phyloP scores from a whole-genome alignment of 2,329 filamentous ascomycete genomes.

The Fusarium citri region DNA sequence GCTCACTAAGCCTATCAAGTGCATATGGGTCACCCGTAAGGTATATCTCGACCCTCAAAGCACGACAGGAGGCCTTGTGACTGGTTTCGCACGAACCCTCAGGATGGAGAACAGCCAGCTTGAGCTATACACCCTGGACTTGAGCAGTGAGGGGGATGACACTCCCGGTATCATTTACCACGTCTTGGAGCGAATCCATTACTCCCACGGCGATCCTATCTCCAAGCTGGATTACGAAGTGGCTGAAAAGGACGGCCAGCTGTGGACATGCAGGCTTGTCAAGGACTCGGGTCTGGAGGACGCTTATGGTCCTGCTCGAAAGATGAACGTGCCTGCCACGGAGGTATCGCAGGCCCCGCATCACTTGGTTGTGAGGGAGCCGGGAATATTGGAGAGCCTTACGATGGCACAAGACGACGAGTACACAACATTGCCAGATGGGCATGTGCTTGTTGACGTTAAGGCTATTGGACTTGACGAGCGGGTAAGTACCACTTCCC shows the following conservation, averaged over 20 bases:
- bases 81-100: conserved; percentile 39
- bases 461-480: conserved; percentile 38
- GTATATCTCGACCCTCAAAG: conserved; percentile 41
- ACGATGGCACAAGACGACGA: conserved; percentile 36
- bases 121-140: conserved; percentile 38
- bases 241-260: conserved; percentile 41
- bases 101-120: conserved; percentile 38
- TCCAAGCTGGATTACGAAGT: conserved; percentile 41
- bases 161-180: conserved; percentile 27
- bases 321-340: conserved; percentile 18
- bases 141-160: conserved; percentile 32
- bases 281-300: conserved; percentile 34
- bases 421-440: background rate
- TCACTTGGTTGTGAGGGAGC: conserved; percentile 35
- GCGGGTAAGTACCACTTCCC: conserved; percentile 21
- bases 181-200: conserved; percentile 35
- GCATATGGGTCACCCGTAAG: conserved; percentile 40
- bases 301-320: conserved; percentile 37
- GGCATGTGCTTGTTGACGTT: conserved; percentile 39
- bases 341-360: conserved; percentile 25
- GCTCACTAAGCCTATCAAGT: conserved; percentile 35
- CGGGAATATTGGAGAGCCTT: conserved; percentile 38
- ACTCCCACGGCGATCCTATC: conserved; percentile 38
- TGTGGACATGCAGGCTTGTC: conserved; percentile 41
- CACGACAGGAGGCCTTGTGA: conserved; percentile 37